Evolutionary conservation across 257 asterid species (phyloP), one percentile per base, ranked within the genome.

Genomic region (Nicotiana noctiflora): DNA sequence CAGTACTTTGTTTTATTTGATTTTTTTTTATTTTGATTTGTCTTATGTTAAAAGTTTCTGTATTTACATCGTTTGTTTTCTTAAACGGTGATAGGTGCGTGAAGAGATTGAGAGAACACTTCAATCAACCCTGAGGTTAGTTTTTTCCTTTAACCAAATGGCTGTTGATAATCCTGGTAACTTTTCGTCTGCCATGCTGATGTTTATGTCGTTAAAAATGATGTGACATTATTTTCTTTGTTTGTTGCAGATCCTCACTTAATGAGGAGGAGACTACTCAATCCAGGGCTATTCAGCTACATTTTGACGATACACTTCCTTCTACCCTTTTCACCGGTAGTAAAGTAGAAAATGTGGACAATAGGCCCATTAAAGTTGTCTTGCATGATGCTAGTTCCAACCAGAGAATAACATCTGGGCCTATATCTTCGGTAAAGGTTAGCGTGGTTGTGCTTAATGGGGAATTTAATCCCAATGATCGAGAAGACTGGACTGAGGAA

Each of bases 401-500:
- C 9, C 82, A 56, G 32, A 65, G 83, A 29, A 55, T 95, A 75
- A 83, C 92, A 40, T 85, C 90, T 9, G 95, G 97, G 4, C 88
- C 90, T 14, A 81, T 85, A 8, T 92, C 99, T 59, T 87, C 93
- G 0, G 56, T 85, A 40, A 95, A 88, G 72, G 88, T 90, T 18
- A 67, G 74, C 12, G 68, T 93, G 32, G 86, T 85, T 31, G 98
- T 91, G 17, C 93, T 95, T n/a, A 91, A 91, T 80, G 99, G 97
- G 65, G 99, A 95, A 80, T 93, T 95, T 70, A 83, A 80, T 46
- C 80, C 88, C 23, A 89, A 85, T 65, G 94, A 92, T 75, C 86
- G 49, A 14, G 94, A 89, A 65, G 96, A 90, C 46, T 92, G 98
- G 99, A 77, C 90, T 11, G 84, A 70, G 65, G 84, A 83, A 78